Conservation (phyloP, 2,329 filamentous ascomycete species). For the Mollisiaceae sp. region DNA sequence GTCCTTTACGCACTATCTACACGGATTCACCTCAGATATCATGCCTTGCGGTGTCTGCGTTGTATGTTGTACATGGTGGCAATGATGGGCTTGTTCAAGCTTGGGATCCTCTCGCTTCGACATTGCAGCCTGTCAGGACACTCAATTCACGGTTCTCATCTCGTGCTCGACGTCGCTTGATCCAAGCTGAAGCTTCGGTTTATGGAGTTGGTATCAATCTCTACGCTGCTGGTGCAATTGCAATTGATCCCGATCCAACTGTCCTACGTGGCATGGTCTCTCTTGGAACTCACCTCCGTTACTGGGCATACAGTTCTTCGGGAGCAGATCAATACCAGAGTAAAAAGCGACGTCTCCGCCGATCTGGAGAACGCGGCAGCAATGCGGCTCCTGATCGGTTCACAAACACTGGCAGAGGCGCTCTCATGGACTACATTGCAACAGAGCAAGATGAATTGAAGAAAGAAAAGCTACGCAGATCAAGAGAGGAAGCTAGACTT, state of each 20-base stretch:
- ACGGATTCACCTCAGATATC: conserved; percentile 91
- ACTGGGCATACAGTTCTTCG: conserved; percentile 92
- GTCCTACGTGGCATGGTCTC: conserved; percentile 85
- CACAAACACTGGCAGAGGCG: conserved; percentile 66
- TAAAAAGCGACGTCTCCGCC: conserved; percentile 78
- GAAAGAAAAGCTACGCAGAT: conserved; percentile 69
- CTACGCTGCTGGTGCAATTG: conserved; percentile 82
- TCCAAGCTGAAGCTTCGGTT: conserved; percentile 70
- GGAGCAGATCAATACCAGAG: conserved; percentile 73
- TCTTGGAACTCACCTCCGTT: conserved; percentile 84
- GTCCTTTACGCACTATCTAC: conserved; percentile 80
- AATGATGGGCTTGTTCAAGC: conserved; percentile 94
- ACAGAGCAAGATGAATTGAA: conserved; percentile 84
- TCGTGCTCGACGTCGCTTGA: conserved; percentile 76
- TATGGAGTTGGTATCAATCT: conserved; percentile 75
- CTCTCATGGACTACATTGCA: conserved; percentile 80
- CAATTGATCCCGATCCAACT: conserved; percentile 85
- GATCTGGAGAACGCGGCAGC: conserved; percentile 62
- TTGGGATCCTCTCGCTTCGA: conserved; percentile 94
- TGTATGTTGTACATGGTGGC: conserved; percentile 91
- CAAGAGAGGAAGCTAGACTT: conserved; percentile 72
- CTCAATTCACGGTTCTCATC: conserved; percentile 85
- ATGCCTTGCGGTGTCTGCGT: conserved; percentile 78
- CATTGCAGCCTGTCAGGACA: conserved; percentile 77
- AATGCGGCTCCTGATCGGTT: conserved; percentile 63